phyloP scores from a whole-genome alignment of 257 asterid genomes.

The Nicotiana otophora region DNA sequence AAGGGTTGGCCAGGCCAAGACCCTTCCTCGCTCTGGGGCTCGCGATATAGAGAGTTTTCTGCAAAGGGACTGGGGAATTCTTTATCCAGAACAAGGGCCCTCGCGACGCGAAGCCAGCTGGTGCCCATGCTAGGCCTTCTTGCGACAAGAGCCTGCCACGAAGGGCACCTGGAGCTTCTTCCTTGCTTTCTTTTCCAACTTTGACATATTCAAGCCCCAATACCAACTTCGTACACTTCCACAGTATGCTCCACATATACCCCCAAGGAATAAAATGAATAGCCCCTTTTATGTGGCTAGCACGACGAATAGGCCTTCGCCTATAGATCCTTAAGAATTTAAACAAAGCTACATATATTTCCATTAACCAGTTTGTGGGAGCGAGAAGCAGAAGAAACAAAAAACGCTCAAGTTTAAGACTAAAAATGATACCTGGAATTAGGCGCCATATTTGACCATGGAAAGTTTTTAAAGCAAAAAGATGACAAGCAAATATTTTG shows the following conservation, averaged over 20 bases:
- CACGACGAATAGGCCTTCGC: neutral
- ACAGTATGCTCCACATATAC: neutral
- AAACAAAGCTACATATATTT: neutral
- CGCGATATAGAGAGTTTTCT: neutral
- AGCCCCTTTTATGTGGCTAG: neutral
- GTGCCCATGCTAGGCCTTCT: neutral
- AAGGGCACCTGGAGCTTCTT: neutral
- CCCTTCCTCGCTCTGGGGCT: neutral
- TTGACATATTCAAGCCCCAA: neutral
- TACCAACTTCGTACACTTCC: neutral
- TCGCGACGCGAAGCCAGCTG: neutral
- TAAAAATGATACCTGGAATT: neutral
- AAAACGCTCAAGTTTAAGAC: neutral
- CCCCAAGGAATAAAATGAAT: neutral
- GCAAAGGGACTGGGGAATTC: neutral
- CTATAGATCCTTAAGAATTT: neutral
- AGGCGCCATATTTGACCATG: neutral
- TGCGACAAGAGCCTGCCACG: neutral
- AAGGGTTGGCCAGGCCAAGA: neutral
- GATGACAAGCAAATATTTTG: neutral
- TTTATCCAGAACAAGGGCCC: neutral
- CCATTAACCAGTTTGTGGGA: neutral
- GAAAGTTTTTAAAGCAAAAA: neutral
- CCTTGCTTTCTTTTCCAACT: neutral
- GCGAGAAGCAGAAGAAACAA: neutral